Evolutionary conservation across 768 basidiomycete genomes (phyloP), one percentile per base, ranked within the genome.

Genomic region (Lyophyllum atratum): DNA sequence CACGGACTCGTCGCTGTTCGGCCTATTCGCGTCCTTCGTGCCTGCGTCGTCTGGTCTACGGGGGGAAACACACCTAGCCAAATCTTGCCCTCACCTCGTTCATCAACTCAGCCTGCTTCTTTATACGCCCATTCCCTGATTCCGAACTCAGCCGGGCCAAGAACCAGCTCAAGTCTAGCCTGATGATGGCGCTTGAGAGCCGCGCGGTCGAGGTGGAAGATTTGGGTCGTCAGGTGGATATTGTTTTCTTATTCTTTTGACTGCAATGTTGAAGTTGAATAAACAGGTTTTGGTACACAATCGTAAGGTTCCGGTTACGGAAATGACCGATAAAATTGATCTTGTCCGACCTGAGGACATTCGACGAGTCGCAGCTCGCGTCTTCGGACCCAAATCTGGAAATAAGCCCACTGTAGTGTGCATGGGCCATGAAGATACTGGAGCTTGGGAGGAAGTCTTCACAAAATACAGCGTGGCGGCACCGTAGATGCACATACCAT

Each of bases 151-250:
- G 77, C 55, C 80, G 96, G 56, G 95, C 96, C 37, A 95, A 95
- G 78, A 98, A 98, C 67, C 95, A 98, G 79, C 85, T 98, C 59
- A 93, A 93, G 71, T 90, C 89, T 22, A 89, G 86, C 48, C 74
- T 98, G 60, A 91, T 94, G 78, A 98, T 98, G 96, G 92, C 93
- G 2, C 73, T 98, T 44, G 95, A 97, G 74, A 93, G 91, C 66
- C 76, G 90, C 29, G 82, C 90, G 14, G 82, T 93, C 4, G 89
- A 89, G 65, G 92, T 95, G 9, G 92, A 93, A 67, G 92, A 97
- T 70, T 80, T 97, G 6, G 95, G 95, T 31, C 82, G 96, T 56
- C 95, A 97, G 84, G 89, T 87, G 64, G 24, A 46, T 11, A 45
- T 40, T 49, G 51, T 48, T 40, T 51, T 1, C 49, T 50, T 2